These are phyloP conservation scores for Mucor velutinosus DNA, from an alignment of 371 early-diverging fungal species.

Conservation along the genomic window DNA sequence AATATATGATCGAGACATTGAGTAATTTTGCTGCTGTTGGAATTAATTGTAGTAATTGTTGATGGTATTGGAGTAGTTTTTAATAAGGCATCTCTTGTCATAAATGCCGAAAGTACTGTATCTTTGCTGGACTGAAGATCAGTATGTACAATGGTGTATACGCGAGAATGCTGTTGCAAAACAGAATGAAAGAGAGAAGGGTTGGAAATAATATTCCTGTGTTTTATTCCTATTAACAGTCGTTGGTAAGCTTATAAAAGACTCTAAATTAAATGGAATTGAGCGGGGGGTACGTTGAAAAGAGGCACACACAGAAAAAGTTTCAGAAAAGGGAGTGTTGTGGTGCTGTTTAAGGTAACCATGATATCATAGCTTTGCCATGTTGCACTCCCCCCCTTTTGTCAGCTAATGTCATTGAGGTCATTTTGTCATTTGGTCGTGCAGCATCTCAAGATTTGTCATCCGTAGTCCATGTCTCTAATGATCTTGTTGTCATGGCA, in stretches of 20 bases:
- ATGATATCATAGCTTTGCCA: neutral
- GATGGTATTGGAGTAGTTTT: constrained; percentile 4
- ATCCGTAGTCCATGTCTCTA: neutral
- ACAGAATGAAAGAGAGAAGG: neutral
- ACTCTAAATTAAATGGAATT: neutral
- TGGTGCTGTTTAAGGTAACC: neutral
- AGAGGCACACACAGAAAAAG: neutral
- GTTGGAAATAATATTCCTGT: neutral
- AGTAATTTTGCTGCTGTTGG: neutral
- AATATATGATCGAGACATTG: constrained; percentile 35
- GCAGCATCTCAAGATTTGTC: neutral
- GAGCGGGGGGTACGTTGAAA: neutral
- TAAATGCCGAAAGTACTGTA: constrained; percentile 21
- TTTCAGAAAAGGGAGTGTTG: neutral
- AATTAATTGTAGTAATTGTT: neutral
- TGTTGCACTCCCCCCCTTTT: neutral
- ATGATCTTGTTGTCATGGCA: too few relatives aligned
- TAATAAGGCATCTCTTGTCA: constrained; percentile 48
- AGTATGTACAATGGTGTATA: neutral
- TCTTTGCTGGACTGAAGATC: neutral
- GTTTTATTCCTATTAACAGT: constrained; percentile 1
- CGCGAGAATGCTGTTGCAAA: neutral
- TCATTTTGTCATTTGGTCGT: neutral
- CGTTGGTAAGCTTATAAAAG: neutral
- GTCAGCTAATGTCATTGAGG: neutral